A percentile compares a stretch with the other conserved stretches of the same genome.
These are phyloP conservation scores for Eimeria falciformis DNA, from an alignment of 169 alveolate species.

Conservation along the genomic window DNA sequence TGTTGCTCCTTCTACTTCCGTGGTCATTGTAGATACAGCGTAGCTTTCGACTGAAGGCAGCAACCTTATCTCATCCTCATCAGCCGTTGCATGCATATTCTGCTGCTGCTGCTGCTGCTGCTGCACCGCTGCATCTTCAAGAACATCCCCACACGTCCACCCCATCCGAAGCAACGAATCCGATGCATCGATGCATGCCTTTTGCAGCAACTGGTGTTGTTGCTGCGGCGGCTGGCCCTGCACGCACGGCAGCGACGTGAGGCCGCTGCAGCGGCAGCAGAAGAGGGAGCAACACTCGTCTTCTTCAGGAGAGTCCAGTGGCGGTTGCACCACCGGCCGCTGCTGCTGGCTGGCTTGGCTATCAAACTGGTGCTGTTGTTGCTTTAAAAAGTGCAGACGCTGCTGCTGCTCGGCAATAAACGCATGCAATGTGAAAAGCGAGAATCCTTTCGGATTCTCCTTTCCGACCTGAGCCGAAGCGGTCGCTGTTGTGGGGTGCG, in stretches of 20 bases:
- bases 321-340: neutral
- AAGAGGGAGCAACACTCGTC: constrained; percentile 57
- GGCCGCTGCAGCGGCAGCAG: constrained; percentile 76
- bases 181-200: constrained; percentile 71
- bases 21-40: constrained; percentile 20
- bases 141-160: constrained; percentile 1
- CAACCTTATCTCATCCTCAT: neutral
- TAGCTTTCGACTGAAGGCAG: neutral
- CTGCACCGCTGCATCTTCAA: neutral
- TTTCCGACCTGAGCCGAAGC: neutral
- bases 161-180: constrained; percentile 50
- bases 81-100: constrained; percentile 32
- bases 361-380: neutral
- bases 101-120: constrained; percentile 49
- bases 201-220: constrained; percentile 18
- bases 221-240: neutral
- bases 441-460: constrained; percentile 1
- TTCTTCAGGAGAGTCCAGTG: neutral
- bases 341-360: constrained; percentile 12
- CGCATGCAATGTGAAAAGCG: constrained; percentile 3
- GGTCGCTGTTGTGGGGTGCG: constrained; percentile 7
- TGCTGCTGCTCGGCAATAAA: constrained; percentile 14
- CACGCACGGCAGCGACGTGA: constrained; percentile 51
- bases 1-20: constrained; percentile 20
- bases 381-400: neutral